These are phyloP conservation scores for Ricinus communis DNA, from an alignment of 345 rosid species.

Conservation along the genomic window DNA sequence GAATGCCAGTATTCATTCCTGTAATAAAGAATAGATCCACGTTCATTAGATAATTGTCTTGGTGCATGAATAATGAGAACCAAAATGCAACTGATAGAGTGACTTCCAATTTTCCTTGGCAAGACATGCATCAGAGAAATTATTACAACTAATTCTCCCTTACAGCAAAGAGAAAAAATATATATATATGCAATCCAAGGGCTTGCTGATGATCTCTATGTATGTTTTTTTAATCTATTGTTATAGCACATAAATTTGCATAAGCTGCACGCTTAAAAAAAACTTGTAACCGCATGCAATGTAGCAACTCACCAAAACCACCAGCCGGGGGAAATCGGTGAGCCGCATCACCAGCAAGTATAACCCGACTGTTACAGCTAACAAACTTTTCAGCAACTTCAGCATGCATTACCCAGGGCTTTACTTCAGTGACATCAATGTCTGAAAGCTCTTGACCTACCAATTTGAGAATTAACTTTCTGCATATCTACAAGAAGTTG, in stretches of 20 bases:
- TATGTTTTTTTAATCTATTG: neutral
- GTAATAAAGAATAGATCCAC: constrained; percentile 10
- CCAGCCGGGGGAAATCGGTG: constrained; percentile 97
- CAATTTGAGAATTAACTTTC: constrained; percentile 69
- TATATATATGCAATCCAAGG: neutral
- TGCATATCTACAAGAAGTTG: constrained; percentile 71
- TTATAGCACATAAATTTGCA: neutral
- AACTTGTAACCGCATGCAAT: neutral
- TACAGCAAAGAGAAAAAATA: neutral
- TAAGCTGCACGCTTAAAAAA: neutral
- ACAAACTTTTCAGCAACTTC: constrained; percentile 84
- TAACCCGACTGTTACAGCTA: constrained; percentile 53
- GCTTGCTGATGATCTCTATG: neutral
- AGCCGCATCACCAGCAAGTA: constrained; percentile 95
- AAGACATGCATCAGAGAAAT: neutral
- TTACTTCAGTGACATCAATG: constrained; percentile 68
- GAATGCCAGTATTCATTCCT: constrained; percentile 99
- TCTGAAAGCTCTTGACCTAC: constrained; percentile 85
- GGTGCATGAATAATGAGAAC: neutral
- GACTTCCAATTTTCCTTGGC: neutral
- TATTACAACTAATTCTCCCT: neutral
- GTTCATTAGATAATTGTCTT: neutral
- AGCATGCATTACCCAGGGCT: constrained; percentile 99
- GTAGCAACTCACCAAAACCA: constrained; percentile 75
- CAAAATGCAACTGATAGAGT: neutral